Conservation (phyloP, 179 eudicot species). For the Drosera spatulata region DNA sequence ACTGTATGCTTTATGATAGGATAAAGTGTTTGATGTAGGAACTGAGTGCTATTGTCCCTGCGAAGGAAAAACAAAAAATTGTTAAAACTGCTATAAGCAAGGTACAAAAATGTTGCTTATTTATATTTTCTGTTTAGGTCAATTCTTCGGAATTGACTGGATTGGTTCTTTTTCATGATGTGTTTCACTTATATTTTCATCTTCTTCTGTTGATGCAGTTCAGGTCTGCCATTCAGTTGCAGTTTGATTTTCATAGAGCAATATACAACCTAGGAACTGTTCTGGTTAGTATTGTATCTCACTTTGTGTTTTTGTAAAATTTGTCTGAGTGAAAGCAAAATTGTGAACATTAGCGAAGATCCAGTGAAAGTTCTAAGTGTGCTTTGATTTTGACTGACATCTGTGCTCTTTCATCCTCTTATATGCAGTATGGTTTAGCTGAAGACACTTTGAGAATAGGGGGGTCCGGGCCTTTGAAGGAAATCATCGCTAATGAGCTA, state of each 20-base stretch:
- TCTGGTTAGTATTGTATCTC: constrained; percentile 39
- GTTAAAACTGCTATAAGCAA: constrained; percentile 79
- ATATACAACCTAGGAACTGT: constrained; percentile 98
- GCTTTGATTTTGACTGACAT: neutral
- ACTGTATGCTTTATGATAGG: neutral
- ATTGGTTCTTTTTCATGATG: too few relatives aligned
- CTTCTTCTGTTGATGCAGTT: constrained; percentile 38
- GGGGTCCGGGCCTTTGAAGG: constrained; percentile 38
- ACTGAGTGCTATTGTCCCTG: constrained; percentile 94
- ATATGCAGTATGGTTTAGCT: constrained; percentile 89
- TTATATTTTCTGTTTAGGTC: neutral
- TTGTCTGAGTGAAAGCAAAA: too few relatives aligned
- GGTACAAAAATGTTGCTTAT: constrained; percentile 27
- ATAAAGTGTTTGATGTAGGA: constrained; percentile 41
- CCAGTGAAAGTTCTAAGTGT: too few relatives aligned
- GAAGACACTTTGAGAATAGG: constrained; percentile 89
- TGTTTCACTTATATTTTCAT: too few relatives aligned
- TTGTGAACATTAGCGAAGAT: too few relatives aligned
- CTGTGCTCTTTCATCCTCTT: constrained; percentile 5
- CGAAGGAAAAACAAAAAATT: constrained; percentile 82
- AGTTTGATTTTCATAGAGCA: constrained; percentile 96
- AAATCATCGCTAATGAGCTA: constrained; percentile 63
- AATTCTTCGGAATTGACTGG: too few relatives aligned
- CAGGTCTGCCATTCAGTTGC: constrained; percentile 88
- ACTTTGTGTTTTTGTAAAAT: constrained; percentile 2